Conservation (phyloP, 148 eudicot genomes). For the Beta vulgaris region DNA sequence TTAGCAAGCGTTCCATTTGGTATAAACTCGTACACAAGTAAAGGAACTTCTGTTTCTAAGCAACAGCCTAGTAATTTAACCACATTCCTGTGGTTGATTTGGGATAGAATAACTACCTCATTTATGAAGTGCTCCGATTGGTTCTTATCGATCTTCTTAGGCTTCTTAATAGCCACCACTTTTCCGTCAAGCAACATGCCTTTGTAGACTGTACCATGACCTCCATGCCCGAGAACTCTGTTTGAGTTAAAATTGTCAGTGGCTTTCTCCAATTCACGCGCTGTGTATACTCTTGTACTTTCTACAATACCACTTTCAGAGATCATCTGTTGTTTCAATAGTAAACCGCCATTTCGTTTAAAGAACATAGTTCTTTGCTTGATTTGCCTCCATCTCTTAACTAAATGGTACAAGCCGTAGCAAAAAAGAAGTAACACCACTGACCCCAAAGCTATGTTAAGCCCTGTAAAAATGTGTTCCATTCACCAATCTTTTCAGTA, state of each 20-base stretch:
- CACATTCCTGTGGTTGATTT: constrained; percentile 27
- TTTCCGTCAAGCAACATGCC: constrained; percentile 22
- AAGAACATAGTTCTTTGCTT: constrained; percentile 11
- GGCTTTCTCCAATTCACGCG: constrained; percentile 19
- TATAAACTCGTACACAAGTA: constrained; percentile 24
- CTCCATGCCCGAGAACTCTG: constrained; percentile 28
- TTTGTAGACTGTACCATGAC: constrained; percentile 28
- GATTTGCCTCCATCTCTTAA: constrained; percentile 4
- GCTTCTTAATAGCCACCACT: constrained; percentile 30
- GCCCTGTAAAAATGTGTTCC: constrained; percentile 12
- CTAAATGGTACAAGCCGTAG: neutral
- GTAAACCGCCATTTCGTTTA: constrained; percentile 24
- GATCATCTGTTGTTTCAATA: constrained; percentile 20
- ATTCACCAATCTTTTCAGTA: too few relatives aligned
- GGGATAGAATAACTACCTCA: constrained; percentile 24
- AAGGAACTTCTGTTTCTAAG: constrained; percentile 27
- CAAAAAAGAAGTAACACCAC: constrained; percentile 12
- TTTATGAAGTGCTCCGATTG: constrained; percentile 26
- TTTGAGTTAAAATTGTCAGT: constrained; percentile 18
- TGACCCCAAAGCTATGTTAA: constrained; percentile 4
- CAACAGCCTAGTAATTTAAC: constrained; percentile 26
- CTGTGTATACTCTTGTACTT: constrained; percentile 22
- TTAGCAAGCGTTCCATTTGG: constrained; percentile 24
- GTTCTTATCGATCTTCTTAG: constrained; percentile 24
- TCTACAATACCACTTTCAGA: constrained; percentile 14